phyloP scores from a whole-genome alignment of 495 filamentous ascomycete species.

The Penicillium nucicola region DNA sequence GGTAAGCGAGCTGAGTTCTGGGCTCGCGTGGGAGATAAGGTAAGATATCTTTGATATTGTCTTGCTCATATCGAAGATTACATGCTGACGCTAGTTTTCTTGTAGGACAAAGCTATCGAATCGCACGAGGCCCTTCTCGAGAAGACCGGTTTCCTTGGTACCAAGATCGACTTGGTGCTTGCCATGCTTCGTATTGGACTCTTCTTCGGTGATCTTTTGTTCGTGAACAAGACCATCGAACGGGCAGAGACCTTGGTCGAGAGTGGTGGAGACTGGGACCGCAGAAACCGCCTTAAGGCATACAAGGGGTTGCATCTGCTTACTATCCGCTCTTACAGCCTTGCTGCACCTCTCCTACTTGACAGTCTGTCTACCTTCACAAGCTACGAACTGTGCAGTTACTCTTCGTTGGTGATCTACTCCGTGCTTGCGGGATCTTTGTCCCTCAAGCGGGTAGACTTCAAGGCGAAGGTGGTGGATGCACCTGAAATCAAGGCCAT shows the following conservation, averaged over 20 bases:
- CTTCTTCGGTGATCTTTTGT: conserved; percentile 87
- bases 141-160: conserved; percentile 90
- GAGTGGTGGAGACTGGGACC: conserved; percentile 95
- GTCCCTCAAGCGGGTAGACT: conserved; percentile 93
- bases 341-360: conserved; percentile 88
- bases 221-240: conserved; percentile 91
- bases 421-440: conserved; percentile 92
- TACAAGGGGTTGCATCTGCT: conserved; percentile 95
- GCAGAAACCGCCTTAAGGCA: conserved; percentile 94
- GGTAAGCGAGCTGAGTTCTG: conserved; percentile 96
- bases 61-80: neutral
- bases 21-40: conserved; percentile 93
- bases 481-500: conserved; percentile 97
- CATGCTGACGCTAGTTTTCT: conserved; percentile 14
- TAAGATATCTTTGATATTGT: conserved; percentile 35
- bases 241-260: conserved; percentile 88
- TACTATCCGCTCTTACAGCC: conserved; percentile 82
- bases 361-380: conserved; percentile 98
- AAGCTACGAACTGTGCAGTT: conserved; percentile 94
- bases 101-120: conserved; percentile 85
- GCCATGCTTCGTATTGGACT: conserved; percentile 93
- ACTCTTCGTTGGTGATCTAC: conserved; percentile 91
- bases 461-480: conserved; percentile 97
- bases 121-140: conserved; percentile 89
- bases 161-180: conserved; percentile 93